These are phyloP conservation scores for Phyllosticta capitalensis DNA, from an alignment of 2,329 filamentous ascomycete species.

Conservation along the genomic window DNA sequence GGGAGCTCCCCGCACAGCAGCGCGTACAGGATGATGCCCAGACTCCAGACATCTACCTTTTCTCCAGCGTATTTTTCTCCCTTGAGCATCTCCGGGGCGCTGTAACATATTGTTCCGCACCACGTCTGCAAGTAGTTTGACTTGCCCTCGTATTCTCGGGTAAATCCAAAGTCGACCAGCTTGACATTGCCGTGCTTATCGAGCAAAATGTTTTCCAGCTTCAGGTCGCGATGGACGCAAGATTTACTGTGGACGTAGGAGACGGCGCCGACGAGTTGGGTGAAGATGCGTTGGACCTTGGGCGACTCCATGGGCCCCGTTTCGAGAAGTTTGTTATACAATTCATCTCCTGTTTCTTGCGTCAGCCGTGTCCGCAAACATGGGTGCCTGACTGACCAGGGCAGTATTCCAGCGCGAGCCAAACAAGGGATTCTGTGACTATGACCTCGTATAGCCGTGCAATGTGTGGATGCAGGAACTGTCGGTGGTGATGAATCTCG, in stretches of 20 bases:
- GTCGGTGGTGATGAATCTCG: conserved; percentile 96
- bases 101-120: conserved; percentile 96
- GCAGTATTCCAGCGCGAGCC: conserved; percentile 95
- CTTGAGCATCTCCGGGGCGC: conserved; percentile 95
- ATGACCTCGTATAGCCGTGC: conserved; percentile 96
- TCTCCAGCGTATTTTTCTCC: conserved; percentile 96
- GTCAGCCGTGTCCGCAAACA: background rate
- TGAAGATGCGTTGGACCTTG: conserved; percentile 92
- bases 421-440: conserved; percentile 88
- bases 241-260: conserved; percentile 90
- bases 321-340: conserved; percentile 89
- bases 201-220: conserved; percentile 90
- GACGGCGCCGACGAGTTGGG: conserved; percentile 89
- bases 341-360: conserved; percentile 63
- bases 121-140: conserved; percentile 94
- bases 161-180: conserved; percentile 95
- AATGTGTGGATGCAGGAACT: conserved; percentile 96
- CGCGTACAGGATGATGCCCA: conserved; percentile 78
- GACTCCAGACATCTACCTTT: conserved; percentile 94
- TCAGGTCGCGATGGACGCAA: conserved; percentile 93
- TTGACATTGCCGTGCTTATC: conserved; percentile 98
- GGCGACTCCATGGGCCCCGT: conserved; percentile 74
- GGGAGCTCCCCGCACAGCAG: conserved; percentile 77
- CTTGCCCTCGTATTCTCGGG: conserved; percentile 91
- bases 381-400: conserved; percentile 49